These are phyloP conservation scores for Xylaria palmicola DNA, from an alignment of 495 filamentous ascomycete species.

Conservation along the genomic window DNA sequence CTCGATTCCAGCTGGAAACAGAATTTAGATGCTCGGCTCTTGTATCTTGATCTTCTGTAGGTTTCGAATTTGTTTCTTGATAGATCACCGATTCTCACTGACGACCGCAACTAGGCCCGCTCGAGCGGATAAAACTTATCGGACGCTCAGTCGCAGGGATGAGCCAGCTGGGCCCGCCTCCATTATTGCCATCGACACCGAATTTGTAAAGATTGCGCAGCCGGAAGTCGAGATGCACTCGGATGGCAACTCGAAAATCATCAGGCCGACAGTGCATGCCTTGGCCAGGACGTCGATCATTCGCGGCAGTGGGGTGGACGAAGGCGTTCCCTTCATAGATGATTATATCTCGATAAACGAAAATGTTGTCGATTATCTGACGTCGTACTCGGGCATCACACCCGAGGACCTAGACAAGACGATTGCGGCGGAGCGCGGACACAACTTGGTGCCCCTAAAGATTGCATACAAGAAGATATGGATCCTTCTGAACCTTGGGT, in stretches of 20 bases:
- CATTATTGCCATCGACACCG: slow-evolving; percentile 87
- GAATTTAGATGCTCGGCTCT: slow-evolving; percentile 72
- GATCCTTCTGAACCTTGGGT: slow-evolving; percentile 92
- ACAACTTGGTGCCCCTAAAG: slow-evolving; percentile 84
- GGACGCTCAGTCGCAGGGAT: slow-evolving; percentile 55
- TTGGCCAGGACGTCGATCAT: slow-evolving; percentile 87
- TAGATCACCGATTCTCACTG: slow-evolving; percentile 3
- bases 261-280: slow-evolving; percentile 79
- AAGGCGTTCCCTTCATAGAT: slow-evolving; percentile 88
- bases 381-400: slow-evolving; percentile 86
- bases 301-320: slow-evolving; percentile 68
- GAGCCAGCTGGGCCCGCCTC: slow-evolving; percentile 70
- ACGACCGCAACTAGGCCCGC: slow-evolving; percentile 27
- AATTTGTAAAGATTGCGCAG: slow-evolving; percentile 88
- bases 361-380: slow-evolving; percentile 93
- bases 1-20: slow-evolving; percentile 86
- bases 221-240: slow-evolving; percentile 92
- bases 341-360: slow-evolving; percentile 93
- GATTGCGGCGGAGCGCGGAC: slow-evolving; percentile 55
- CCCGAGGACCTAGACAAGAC: slow-evolving; percentile 76
- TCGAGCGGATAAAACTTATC: slow-evolving; percentile 49
- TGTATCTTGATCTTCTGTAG: slow-evolving; percentile 76
- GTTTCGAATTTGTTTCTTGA: slow-evolving; percentile 13
- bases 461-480: slow-evolving; percentile 96
- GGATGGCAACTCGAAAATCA: slow-evolving; percentile 81